phyloP scores from a whole-genome alignment of 148 eudicot species.

The Polygonum aviculare region DNA sequence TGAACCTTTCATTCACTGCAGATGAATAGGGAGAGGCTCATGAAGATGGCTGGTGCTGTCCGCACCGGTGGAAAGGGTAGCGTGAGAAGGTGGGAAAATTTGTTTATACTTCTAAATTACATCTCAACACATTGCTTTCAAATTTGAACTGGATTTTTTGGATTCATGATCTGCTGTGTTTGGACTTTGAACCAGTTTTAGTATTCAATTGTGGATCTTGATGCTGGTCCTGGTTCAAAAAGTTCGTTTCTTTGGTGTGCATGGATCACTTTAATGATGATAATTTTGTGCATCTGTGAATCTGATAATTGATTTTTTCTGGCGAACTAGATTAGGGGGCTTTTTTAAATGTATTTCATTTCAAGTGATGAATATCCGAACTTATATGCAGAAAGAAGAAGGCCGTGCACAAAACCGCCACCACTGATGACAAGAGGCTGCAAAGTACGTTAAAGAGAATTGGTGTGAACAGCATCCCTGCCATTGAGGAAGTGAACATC shows the following conservation, averaged over 20 bases:
- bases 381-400: constrained; percentile 68
- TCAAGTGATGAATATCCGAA: not conserved
- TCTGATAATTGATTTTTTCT: not conserved
- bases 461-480: constrained; percentile 77
- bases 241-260: not conserved
- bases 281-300: not conserved
- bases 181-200: not conserved
- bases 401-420: constrained; percentile 85
- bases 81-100: constrained; percentile 45
- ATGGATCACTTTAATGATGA: not conserved
- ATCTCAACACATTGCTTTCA: not conserved
- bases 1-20: constrained; percentile 14
- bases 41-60: constrained; percentile 82
- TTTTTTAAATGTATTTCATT: not conserved
- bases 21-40: constrained; percentile 73
- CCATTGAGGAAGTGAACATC: constrained; percentile 86
- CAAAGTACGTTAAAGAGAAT: constrained; percentile 88
- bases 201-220: not conserved
- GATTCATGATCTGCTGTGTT: not conserved
- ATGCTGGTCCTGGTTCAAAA: not conserved
- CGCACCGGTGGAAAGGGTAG: constrained; percentile 83
- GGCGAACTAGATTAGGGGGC: not conserved
- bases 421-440: constrained; percentile 86
- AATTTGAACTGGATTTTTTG: not conserved
- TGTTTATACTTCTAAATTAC: not conserved